Base-by-base conservation (phyloP, 106 monocot species). In the Platanthera guangdongensis region DNA sequence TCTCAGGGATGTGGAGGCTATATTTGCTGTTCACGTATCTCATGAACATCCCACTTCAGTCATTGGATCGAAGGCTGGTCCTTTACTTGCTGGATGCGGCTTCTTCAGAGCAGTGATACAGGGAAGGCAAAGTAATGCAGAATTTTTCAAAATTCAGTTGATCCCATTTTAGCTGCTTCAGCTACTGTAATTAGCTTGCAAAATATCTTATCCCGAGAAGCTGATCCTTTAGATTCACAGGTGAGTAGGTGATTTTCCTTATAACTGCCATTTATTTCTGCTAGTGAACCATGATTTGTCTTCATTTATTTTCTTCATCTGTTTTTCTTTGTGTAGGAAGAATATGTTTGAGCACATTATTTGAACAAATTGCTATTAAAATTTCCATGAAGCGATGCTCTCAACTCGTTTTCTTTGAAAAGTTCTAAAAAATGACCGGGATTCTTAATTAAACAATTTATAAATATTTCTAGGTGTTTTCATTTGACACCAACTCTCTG, bases 171-270 rank as follows among this genome's bases (percentile, higher is more conserved):
- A 78, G 95, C 92, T 62, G 88, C 86, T 55, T 81, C 92, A 25
- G 82, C 90, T 72, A 78, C 81, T 6, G 79, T 95, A 16, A 79
- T 90, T 57, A 88, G 92, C 75, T 76, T 92, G 51, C 95, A 95
- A 73, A 82, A 80, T 62, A 82, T 95, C 28, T 88, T 92, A 8
- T 90, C 95, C 25, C 86, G 95, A 28, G 95, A 95, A 82, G 81
- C 92, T 18, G 82, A 87, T 74, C 95, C 95, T 67, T 78, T 95
- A 21, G 92, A 92, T 77, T 90, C 95, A 28, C 95, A 92, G 91
- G 92, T 89, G 14, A 71, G 68, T 60, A 22, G 59, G 59, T 65
- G 32, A 30, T 65, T 65, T 65, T 10, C 5, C 9, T 30, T 39
- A 39, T 39, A 3, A 39, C 18, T 21, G 21, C 21, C 21, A 21